Evolutionary conservation across 306 rosid genomes (phyloP).

Genomic region (Geum urbanum): DNA sequence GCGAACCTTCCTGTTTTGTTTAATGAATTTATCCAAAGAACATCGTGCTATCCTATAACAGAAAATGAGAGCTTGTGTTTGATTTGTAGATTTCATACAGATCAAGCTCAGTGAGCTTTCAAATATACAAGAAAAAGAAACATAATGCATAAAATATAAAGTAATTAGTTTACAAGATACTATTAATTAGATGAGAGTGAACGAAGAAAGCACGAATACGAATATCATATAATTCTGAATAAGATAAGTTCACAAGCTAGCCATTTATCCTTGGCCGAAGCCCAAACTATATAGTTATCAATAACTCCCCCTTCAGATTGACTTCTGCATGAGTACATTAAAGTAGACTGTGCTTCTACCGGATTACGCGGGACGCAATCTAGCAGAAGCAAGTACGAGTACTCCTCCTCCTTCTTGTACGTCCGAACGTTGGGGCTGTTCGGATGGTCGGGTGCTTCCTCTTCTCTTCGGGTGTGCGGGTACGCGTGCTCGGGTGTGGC

Average conservation of each 20-base stretch:
- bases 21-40: slow-evolving; percentile 42
- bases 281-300: neutral
- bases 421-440: too few species aligned
- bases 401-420: too few species aligned
- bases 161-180: neutral
- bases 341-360: too few species aligned
- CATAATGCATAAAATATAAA: neutral
- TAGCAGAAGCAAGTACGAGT: too few species aligned
- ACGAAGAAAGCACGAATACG: neutral
- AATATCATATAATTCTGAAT: neutral
- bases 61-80: slow-evolving; percentile 20
- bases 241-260: neutral
- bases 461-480: too few species aligned
- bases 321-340: neutral
- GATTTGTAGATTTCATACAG: slow-evolving; percentile 10
- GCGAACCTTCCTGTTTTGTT: slow-evolving; percentile 38
- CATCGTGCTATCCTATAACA: slow-evolving; percentile 52
- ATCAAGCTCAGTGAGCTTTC: neutral
- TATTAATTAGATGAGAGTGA: neutral
- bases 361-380: too few species aligned
- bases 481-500: too few species aligned
- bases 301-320: neutral
- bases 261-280: neutral
- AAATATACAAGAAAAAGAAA: neutral
- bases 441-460: too few species aligned